Evolutionary conservation across 78 protist genomes (phyloP).

Genomic region (Protostelium mycophagum): DNA sequence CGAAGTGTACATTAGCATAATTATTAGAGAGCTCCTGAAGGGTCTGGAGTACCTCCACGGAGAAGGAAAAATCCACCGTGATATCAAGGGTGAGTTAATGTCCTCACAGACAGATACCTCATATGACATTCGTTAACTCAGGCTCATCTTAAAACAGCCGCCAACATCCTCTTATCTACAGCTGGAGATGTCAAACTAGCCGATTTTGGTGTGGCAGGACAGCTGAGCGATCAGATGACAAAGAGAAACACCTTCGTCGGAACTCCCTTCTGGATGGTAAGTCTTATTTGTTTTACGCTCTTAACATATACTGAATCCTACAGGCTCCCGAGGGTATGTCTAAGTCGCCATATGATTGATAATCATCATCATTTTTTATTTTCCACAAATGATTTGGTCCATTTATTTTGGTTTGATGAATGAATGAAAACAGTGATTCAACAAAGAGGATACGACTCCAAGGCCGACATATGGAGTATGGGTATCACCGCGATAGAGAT

Average conservation of each 20-base stretch:
- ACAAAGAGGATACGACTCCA: slow-evolving; percentile 65
- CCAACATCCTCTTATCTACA: slow-evolving; percentile 84
- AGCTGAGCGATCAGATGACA: slow-evolving; percentile 74
- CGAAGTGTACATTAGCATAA: slow-evolving; percentile 82
- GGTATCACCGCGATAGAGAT: slow-evolving; percentile 98
- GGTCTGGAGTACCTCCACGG: slow-evolving; percentile 89
- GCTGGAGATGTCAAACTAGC: slow-evolving; percentile 93
- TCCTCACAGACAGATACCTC: not conserved
- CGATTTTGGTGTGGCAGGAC: slow-evolving; percentile 98
- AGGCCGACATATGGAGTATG: slow-evolving; percentile 98
- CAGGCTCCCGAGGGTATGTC: slow-evolving; percentile 88
- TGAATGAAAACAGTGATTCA: slow-evolving; percentile 73
- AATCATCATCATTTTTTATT: not conserved
- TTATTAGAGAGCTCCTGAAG: slow-evolving; percentile 81
- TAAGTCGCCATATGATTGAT: too few relatives aligned
- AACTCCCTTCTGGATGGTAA: slow-evolving; percentile 96
- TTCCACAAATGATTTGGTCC: not conserved
- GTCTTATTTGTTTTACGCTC: too few relatives aligned
- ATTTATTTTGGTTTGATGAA: slow-evolving; percentile 1
- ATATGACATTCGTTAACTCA: too few relatives aligned
- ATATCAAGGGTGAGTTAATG: slow-evolving; percentile 87
- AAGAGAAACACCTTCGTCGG: slow-evolving; percentile 94
- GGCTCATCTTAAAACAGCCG: too few relatives aligned
- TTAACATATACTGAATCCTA: too few relatives aligned
- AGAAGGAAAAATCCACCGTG: slow-evolving; percentile 95